Evolutionary conservation across 495 filamentous ascomycete species (phyloP).

Genomic region (Neurospora hispaniola): DNA sequence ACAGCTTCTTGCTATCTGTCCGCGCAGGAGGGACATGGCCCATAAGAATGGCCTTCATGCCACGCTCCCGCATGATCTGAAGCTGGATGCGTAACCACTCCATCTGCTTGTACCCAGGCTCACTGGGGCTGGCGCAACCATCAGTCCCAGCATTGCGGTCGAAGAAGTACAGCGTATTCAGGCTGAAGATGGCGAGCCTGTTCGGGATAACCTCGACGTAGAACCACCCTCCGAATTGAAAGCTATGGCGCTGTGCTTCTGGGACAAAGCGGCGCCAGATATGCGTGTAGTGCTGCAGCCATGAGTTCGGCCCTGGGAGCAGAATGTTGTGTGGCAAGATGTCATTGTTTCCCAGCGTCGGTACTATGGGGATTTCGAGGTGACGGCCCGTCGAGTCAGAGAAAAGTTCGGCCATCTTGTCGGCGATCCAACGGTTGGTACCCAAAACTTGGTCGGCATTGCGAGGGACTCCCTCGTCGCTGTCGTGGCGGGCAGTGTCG

Average conservation of each 20-base stretch:
- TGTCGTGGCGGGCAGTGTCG: constrained; percentile 91
- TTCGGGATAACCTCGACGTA: constrained; percentile 83
- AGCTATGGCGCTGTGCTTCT: constrained; percentile 83
- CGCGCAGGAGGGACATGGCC: constrained; percentile 90
- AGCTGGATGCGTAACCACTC: constrained; percentile 95
- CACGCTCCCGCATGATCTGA: constrained; percentile 64
- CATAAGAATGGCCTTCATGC: constrained; percentile 90
- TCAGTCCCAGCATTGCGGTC: constrained; percentile 85
- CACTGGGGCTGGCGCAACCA: constrained; percentile 62
- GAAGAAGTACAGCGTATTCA: constrained; percentile 97
- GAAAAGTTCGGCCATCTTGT: constrained; percentile 69
- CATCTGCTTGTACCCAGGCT: constrained; percentile 89
- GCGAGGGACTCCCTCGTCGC: constrained; percentile 75
- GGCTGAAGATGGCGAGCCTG: constrained; percentile 78
- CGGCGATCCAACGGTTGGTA: constrained; percentile 63
- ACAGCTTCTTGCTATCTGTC: constrained; percentile 68
- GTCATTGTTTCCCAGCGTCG: constrained; percentile 94
- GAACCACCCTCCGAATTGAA: constrained; percentile 90
- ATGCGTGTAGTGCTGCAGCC: constrained; percentile 60
- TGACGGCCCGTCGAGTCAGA: constrained; percentile 38
- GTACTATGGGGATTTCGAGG: constrained; percentile 69
- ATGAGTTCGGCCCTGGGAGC: constrained; percentile 68
- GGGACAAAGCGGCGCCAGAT: constrained; percentile 85
- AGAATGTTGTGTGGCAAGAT: constrained; percentile 96
- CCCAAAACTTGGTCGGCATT: constrained; percentile 59